Evolutionary conservation across 768 basidiomycete species (phyloP).

Genomic region (Termitomyces sp.): DNA sequence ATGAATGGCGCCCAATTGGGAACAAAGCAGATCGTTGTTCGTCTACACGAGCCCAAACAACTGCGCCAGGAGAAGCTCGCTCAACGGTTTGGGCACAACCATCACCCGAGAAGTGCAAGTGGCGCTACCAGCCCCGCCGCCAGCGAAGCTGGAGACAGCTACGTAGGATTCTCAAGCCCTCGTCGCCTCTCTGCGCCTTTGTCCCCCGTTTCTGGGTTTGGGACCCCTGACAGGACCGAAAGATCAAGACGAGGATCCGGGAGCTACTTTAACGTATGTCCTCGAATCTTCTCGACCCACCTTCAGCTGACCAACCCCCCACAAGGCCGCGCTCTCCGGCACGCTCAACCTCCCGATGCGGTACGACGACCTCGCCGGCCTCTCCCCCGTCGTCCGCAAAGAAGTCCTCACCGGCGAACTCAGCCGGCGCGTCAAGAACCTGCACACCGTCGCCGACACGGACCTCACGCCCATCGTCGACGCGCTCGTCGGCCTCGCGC

Average conservation of each 20-base stretch:
- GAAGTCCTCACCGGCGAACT: conserved; percentile 84
- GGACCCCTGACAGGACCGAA: conserved; percentile 44
- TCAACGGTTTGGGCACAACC: conserved; percentile 75
- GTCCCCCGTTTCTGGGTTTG: conserved; percentile 37
- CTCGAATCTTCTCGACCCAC: too few species aligned
- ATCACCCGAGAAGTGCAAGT: conserved; percentile 75
- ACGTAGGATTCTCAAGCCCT: conserved; percentile 72
- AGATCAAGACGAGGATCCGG: conserved; percentile 76
- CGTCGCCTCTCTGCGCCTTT: conserved; percentile 30
- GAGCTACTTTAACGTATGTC: conserved; percentile 77
- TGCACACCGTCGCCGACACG: conserved; percentile 46
- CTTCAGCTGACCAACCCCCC: too few species aligned
- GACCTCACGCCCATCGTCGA: conserved; percentile 70
- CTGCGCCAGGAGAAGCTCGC: conserved; percentile 88
- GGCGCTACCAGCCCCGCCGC: conserved; percentile 84
- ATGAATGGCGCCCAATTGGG: conserved; percentile 81
- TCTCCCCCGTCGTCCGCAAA: conserved; percentile 85
- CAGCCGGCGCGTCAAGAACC: conserved; percentile 63
- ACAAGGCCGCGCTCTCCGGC: conserved; percentile 83
- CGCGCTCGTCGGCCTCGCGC: conserved; percentile 62
- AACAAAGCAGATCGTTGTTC: conserved; percentile 76
- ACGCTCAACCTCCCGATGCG: conserved; percentile 80
- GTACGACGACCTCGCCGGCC: conserved; percentile 78
- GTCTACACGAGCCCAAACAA: conserved; percentile 89
- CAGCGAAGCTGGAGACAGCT: conserved; percentile 79